These are phyloP conservation scores for Symbiodinium natans DNA, from an alignment of 73 alveolate genomes.

Conservation along the genomic window DNA sequence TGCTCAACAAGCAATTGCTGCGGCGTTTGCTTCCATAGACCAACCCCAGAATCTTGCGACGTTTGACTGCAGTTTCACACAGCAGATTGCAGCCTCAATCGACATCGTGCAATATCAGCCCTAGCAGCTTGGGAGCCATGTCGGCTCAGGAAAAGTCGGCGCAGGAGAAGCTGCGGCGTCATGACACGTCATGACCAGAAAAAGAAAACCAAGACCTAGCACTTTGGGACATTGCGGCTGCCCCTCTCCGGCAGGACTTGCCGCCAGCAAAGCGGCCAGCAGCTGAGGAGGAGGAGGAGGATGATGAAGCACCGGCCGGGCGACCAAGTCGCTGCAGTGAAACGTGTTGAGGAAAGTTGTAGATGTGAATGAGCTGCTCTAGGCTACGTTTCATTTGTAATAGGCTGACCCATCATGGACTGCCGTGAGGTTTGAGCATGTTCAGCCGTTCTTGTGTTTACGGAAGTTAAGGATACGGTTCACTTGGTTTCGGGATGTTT, in stretches of 20 bases:
- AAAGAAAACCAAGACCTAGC: background rate
- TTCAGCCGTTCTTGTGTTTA: no score
- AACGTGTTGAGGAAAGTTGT: background rate
- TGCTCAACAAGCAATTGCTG: background rate
- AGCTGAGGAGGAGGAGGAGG: constrained; percentile 73
- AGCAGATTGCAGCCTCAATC: background rate
- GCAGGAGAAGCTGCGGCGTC: background rate
- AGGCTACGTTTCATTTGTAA: no score
- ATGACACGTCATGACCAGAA: background rate
- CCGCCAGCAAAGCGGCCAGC: constrained; percentile 71
- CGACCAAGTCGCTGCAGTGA: background rate
- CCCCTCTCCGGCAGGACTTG: constrained; percentile 13
- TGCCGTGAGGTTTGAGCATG: no score
- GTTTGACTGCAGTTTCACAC: background rate
- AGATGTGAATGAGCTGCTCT: no score
- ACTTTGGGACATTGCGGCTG: background rate
- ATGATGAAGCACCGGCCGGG: constrained; percentile 32
- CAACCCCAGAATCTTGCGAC: background rate
- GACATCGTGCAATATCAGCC: background rate
- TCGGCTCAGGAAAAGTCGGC: constrained; percentile 47
- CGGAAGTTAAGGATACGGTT: no score
- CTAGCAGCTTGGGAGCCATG: background rate
- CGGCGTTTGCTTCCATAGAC: background rate
- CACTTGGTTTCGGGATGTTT: no score
- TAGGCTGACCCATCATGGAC: no score